phyloP scores from a whole-genome alignment of 768 basidiomycete species.

The Termitomyces sp. region DNA sequence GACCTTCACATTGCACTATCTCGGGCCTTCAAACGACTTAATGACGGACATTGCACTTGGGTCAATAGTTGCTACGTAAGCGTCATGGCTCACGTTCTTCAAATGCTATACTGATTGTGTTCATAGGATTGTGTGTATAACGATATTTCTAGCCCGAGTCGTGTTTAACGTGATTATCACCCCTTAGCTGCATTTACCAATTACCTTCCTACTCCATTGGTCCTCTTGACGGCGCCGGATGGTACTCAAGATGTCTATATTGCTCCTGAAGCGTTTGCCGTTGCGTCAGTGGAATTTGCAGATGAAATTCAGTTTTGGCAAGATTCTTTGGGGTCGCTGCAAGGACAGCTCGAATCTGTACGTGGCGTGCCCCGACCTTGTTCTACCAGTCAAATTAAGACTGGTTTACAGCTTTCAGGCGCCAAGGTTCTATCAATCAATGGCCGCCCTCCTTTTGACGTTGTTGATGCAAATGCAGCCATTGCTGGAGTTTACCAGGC shows the following conservation, averaged over 20 bases:
- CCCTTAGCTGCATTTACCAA: constrained; percentile 35
- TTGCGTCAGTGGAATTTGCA: constrained; percentile 44
- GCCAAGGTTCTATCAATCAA: constrained; percentile 52
- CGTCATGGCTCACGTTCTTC: constrained; percentile 6
- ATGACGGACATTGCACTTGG: constrained; percentile 56
- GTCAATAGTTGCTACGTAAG: constrained; percentile 52
- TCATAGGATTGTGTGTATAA: constrained; percentile 16
- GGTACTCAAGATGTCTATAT: constrained; percentile 45
- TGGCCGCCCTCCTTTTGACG: constrained; percentile 40
- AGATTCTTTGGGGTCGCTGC: constrained; percentile 36
- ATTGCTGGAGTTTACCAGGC: constrained; percentile 49
- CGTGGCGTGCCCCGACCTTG: constrained; percentile 2
- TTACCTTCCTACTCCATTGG: constrained; percentile 44
- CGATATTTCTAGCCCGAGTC: background rate
- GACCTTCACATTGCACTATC: constrained; percentile 53
- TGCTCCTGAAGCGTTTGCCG: constrained; percentile 45
- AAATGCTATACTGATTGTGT: background rate
- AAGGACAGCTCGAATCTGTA: constrained; percentile 41
- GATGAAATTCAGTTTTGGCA: constrained; percentile 53
- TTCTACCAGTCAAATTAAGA: background rate
- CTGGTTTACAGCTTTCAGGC: constrained; percentile 31
- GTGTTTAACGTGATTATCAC: background rate
- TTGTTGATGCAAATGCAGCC: constrained; percentile 45
- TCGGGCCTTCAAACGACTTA: constrained; percentile 44
- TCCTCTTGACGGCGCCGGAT: constrained; percentile 37